These are phyloP conservation scores for Russula foetens DNA, from an alignment of 768 basidiomycete species.

Conservation along the genomic window DNA sequence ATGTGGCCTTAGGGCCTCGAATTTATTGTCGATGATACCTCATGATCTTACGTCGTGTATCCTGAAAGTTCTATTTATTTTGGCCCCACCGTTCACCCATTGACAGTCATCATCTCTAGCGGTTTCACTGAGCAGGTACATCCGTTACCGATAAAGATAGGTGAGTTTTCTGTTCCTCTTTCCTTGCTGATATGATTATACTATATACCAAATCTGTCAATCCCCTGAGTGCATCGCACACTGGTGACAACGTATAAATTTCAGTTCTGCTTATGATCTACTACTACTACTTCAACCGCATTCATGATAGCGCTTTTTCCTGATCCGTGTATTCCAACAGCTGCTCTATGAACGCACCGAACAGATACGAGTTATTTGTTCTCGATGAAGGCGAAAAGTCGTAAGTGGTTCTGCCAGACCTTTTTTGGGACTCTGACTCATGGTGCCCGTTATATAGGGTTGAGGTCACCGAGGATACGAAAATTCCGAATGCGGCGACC, in stretches of 20 bases:
- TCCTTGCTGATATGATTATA: slow-evolving; percentile 28
- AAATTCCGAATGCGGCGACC: slow-evolving; percentile 95
- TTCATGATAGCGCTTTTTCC: not conserved
- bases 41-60: slow-evolving; percentile 46
- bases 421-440: slow-evolving; percentile 5
- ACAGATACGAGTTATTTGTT: slow-evolving; percentile 83
- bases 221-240: slow-evolving; percentile 36
- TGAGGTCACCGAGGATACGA: slow-evolving; percentile 89
- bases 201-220: slow-evolving; percentile 42
- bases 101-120: not conserved
- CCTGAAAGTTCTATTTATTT: slow-evolving; percentile 33
- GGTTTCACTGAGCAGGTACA: not conserved
- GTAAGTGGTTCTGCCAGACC: slow-evolving; percentile 46
- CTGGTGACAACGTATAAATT: slow-evolving; percentile 25
- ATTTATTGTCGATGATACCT: slow-evolving; percentile 61
- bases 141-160: not conserved
- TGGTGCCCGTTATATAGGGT: slow-evolving; percentile 44
- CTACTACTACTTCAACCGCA: not conserved
- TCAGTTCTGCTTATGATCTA: slow-evolving; percentile 22
- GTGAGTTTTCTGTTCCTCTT: slow-evolving; percentile 3
- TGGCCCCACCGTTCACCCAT: not conserved
- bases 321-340: slow-evolving; percentile 3
- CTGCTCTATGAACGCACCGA: slow-evolving; percentile 81
- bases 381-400: slow-evolving; percentile 89
- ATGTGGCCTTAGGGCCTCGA: slow-evolving; percentile 40